Percentiles rank a stretch among this genome's conserved stretches.
These are phyloP conservation scores for Podospora didyma DNA, from an alignment of 495 filamentous ascomycete genomes.

Conservation along the genomic window DNA sequence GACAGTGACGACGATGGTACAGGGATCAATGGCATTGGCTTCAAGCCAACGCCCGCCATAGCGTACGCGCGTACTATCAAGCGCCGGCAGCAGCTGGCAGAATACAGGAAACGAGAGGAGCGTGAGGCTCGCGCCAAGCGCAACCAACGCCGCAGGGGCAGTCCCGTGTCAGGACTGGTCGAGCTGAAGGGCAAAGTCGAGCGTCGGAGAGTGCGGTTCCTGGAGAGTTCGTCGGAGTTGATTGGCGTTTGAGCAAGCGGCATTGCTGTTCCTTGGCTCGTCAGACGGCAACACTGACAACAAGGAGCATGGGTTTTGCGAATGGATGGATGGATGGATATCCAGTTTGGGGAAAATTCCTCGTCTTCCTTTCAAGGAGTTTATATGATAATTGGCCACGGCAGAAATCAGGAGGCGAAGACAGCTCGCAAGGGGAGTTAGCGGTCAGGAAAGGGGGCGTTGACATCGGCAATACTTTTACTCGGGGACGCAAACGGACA, in stretches of 20 bases:
- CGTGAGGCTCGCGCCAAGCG: constrained; percentile 75
- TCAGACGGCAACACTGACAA: no score
- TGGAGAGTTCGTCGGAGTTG: constrained; percentile 24
- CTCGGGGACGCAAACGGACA: no score
- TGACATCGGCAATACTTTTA: no score
- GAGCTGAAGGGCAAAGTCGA: constrained; percentile 19
- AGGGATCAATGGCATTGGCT: constrained; percentile 86
- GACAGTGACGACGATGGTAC: constrained; percentile 75
- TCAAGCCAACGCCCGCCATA: constrained; percentile 79
- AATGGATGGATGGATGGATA: no score
- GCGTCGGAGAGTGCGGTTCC: constrained; percentile 28
- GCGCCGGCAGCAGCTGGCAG: constrained; percentile 74
- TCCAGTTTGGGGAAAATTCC: no score
- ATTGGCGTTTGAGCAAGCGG: not conserved
- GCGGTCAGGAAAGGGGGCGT: no score
- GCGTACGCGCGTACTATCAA: constrained; percentile 72
- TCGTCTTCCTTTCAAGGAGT: no score
- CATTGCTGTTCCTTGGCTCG: not conserved
- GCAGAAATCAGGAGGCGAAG: no score
- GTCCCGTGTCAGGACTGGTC: constrained; percentile 12
- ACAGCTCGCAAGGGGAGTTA: no score
- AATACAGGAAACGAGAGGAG: constrained; percentile 79
- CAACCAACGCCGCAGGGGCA: constrained; percentile 56
- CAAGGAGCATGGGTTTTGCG: no score
- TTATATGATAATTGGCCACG: no score